phyloP scores from a whole-genome alignment of 129 eudicot species.

The Arctium lappa region DNA sequence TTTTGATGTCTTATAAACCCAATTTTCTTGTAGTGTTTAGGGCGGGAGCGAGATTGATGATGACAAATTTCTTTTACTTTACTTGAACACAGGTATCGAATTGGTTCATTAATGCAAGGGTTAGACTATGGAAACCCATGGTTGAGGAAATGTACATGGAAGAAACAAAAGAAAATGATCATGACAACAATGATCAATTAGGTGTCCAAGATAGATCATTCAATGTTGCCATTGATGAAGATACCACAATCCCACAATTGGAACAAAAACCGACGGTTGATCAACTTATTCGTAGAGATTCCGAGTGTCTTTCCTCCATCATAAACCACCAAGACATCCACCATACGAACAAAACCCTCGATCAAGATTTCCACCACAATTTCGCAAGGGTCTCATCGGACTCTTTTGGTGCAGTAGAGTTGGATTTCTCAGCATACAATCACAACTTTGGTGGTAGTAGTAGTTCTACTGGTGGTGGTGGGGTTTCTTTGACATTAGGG shows the following conservation, averaged over 20 bases:
- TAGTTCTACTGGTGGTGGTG: constrained; percentile 38
- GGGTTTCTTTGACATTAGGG: constrained; percentile 89
- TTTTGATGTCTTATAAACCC: too few species aligned
- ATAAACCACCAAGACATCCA: constrained; percentile 49
- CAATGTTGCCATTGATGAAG: constrained; percentile 30
- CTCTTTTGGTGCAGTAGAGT: constrained; percentile 53
- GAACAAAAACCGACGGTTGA: constrained; percentile 77
- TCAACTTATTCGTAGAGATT: constrained; percentile 58
- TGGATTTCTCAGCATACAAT: constrained; percentile 76
- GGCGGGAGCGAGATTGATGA: background rate
- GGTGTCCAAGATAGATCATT: constrained; percentile 32
- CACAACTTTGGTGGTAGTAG: constrained; percentile 35
- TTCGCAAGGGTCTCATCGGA: constrained; percentile 47
- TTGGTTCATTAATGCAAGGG: constrained; percentile 98
- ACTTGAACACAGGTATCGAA: constrained; percentile 69
- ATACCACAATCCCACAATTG: constrained; percentile 17
- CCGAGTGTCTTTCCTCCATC: constrained; percentile 76
- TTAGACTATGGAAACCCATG: constrained; percentile 99
- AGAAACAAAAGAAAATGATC: constrained; percentile 64
- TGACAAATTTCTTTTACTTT: background rate
- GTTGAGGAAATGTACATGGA: constrained; percentile 96
- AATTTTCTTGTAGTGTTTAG: too few species aligned
- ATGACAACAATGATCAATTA: constrained; percentile 25
- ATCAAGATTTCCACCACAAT: constrained; percentile 32
- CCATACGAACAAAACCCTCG: constrained; percentile 25